Conservation (phyloP, 2,329 filamentous ascomycete genomes). For the Colletotrichum sp. region DNA sequence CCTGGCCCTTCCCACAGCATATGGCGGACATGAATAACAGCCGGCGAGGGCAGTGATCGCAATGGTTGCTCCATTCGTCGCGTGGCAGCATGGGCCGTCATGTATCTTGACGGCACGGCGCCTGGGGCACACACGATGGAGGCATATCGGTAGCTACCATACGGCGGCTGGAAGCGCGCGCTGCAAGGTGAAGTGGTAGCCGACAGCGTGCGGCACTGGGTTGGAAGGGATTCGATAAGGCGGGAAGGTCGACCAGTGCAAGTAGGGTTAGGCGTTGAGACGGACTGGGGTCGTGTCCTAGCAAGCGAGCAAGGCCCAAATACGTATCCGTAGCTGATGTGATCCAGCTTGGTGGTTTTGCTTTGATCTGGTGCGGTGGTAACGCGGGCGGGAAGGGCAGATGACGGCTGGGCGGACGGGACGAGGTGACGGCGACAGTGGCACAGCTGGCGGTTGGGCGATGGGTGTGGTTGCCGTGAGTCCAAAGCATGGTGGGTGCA, state of each 20-base stretch:
- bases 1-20: neutral
- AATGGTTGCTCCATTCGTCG: constrained; percentile 22
- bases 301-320: neutral
- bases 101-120: neutral
- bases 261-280: neutral
- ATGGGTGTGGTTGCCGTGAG: neutral
- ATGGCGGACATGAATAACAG: neutral
- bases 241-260: neutral
- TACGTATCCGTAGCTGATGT: neutral
- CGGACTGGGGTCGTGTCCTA: neutral
- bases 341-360: constrained; percentile 9
- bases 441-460: neutral
- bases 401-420: constrained; percentile 1
- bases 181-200: neutral
- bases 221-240: neutral
- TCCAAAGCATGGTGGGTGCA: neutral
- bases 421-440: neutral
- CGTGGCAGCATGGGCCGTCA: constrained; percentile 8
- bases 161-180: neutral
- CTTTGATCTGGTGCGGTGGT: constrained; percentile 2
- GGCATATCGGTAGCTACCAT: neutral
- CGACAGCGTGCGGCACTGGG: neutral
- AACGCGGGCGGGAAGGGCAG: neutral
- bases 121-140: neutral
- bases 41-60: constrained; percentile 9